A percentile compares a stretch with the other conserved stretches of the same genome.
Conservation (phyloP, 2,329 filamentous ascomycete species). For the Pseudogymnoascus sp. region DNA sequence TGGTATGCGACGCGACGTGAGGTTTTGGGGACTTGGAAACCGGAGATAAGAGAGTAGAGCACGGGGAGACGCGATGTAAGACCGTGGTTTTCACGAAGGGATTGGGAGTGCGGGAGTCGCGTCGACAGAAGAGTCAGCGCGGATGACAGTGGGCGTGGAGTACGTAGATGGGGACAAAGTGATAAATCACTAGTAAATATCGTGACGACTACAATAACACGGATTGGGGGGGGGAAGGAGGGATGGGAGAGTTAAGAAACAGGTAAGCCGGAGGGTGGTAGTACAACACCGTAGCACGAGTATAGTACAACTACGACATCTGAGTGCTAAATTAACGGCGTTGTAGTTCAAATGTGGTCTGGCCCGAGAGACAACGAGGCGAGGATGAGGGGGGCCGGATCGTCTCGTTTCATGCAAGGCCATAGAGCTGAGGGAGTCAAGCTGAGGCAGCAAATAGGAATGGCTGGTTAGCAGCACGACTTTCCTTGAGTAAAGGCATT, state of each 20-base stretch:
- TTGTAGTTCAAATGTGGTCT: neutral
- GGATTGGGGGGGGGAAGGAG: neutral
- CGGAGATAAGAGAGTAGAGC: neutral
- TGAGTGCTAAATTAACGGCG: conserved; percentile 1
- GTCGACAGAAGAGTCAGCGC: neutral
- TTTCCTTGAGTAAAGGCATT: neutral
- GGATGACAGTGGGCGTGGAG: neutral
- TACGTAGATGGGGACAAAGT: neutral
- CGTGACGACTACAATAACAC: neutral
- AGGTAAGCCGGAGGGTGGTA: neutral
- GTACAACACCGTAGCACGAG: conserved; percentile 1
- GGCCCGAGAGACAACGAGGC: neutral
- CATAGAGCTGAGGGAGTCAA: neutral
- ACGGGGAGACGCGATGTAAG: neutral
- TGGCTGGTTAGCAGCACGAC: neutral
- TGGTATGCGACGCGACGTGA: neutral
- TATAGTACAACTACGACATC: neutral
- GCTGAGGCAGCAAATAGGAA: neutral
- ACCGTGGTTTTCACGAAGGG: neutral
- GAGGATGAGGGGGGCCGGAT: neutral
- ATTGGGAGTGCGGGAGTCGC: neutral
- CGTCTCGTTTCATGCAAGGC: neutral
- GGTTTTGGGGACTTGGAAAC: neutral
- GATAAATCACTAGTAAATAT: neutral
- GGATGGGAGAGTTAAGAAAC: neutral